Base-by-base conservation (phyloP, 2,329 filamentous ascomycete species). In the Plenodomus lindquistii region DNA sequence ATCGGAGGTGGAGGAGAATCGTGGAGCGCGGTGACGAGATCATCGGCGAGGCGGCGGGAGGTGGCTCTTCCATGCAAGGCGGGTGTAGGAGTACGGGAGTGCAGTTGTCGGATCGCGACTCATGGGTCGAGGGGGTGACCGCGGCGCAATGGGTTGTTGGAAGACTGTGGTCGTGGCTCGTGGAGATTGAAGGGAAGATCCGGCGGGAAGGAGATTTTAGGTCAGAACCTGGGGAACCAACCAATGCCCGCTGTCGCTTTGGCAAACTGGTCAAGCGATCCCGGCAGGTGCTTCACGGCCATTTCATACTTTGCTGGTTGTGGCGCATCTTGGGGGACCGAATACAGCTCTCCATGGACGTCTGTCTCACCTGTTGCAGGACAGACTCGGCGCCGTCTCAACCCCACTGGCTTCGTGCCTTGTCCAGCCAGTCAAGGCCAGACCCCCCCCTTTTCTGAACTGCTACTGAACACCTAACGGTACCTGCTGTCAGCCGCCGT, bases 51-150 rank as follows among this genome's bases (percentile, higher is more conserved):
- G 42, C 39, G 54, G 54, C 20, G 51, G 52, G 45, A 42, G 53
- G 49, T 52, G 58, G 40, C 46, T 54, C 48, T 50, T 60, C 67
- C 69, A 71, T 71, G 52, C 63, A 70, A 66, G 55, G 58, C 55
- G 52, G 53, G 34, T 42, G 44, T 43, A 17, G 37, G 42, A 39
- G 19, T 36, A 45, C 39, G 39, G 42, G 27, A 16, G 27, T 37
- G 27, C 19, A 31, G 13, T 46, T 39, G n/a, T 50, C 10, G 39
- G 20, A 41, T 40, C 43, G n/a, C n/a, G n/a, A n/a, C n/a, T n/a
- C n/a, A 47, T 42, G 36, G 44, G 49, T 38, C 48, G 49, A 55
- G 34, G 48, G 47, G 42, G 21, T 38, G 48, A n/a, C 55, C 34
- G 54, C 50, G 52, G 52, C 55, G 56, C 55, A 60, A 59, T 57